Conservation (phyloP, 2,329 filamentous ascomycete species). For the Talaromyces verruculosus region DNA sequence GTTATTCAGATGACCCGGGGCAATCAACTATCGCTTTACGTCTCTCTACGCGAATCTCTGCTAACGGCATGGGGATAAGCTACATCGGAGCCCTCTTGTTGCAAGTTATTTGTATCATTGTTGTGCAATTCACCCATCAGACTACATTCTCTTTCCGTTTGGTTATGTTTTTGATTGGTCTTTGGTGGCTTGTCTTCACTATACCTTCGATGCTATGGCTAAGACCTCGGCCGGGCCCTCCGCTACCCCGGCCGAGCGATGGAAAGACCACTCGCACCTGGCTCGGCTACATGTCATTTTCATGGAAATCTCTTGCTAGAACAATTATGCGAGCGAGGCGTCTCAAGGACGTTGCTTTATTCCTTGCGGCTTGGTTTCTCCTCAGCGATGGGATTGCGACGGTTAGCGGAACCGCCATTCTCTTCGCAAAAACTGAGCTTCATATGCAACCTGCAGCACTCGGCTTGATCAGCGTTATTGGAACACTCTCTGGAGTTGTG, state of each 20-base stretch:
- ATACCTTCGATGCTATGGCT: slow-evolving; percentile 86
- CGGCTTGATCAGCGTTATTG: slow-evolving; percentile 90
- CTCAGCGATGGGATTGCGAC: slow-evolving; percentile 93
- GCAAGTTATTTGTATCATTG: slow-evolving; percentile 75
- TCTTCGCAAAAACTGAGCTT: slow-evolving; percentile 92
- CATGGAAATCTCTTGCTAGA: slow-evolving; percentile 82
- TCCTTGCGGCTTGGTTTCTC: slow-evolving; percentile 89
- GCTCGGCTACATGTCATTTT: slow-evolving; percentile 72
- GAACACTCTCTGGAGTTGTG: slow-evolving; percentile 76
- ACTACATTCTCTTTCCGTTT: slow-evolving; percentile 83
- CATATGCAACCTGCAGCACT: slow-evolving; percentile 86
- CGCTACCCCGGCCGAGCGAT: slow-evolving; percentile 54
- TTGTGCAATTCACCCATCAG: slow-evolving; percentile 71
- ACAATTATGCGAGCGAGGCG: slow-evolving; percentile 73
- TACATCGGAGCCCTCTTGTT: slow-evolving; percentile 84
- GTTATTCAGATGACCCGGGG: slow-evolving; percentile 2
- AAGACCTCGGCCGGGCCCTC: slow-evolving; percentile 82
- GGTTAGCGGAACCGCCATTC: slow-evolving; percentile 86
- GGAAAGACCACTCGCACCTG: slow-evolving; percentile 53
- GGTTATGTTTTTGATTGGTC: slow-evolving; percentile 80
- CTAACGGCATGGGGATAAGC: slow-evolving; percentile 88
- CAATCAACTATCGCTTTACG: slow-evolving; percentile 64
- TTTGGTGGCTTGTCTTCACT: slow-evolving; percentile 92
- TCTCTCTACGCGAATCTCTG: slow-evolving; percentile 86
- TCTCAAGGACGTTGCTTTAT: slow-evolving; percentile 77